These are phyloP conservation scores for Fistulinella prunicolor DNA, from an alignment of 768 basidiomycete genomes.

Conservation along the genomic window DNA sequence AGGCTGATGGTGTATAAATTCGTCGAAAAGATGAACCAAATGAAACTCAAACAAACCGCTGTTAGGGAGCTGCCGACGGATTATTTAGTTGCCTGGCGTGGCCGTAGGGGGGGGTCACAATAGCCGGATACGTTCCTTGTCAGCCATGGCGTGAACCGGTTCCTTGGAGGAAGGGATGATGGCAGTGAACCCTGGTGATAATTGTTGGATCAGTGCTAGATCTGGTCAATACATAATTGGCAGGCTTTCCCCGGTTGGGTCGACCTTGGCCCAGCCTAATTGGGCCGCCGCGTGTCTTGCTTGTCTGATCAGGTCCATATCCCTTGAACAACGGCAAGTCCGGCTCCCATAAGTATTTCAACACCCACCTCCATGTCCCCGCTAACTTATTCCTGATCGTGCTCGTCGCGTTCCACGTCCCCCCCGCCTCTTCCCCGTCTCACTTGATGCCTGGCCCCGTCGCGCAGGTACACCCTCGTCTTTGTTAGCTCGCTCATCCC, in stretches of 20 bases:
- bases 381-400: conserved; percentile 30
- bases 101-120: not conserved
- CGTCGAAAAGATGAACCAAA: conserved; percentile 29
- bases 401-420: conserved; percentile 3
- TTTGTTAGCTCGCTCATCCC: too few species aligned
- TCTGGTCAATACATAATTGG: conserved; percentile 13
- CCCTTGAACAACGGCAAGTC: conserved; percentile 21
- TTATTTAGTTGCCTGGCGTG: conserved; percentile 10
- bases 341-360: conserved; percentile 31
- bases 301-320: conserved; percentile 24
- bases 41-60: conserved; percentile 30
- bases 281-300: conserved; percentile 26
- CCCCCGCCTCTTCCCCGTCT: too few species aligned
- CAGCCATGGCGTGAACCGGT: conserved; percentile 14
- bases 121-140: conserved; percentile 14
- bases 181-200: conserved; percentile 3
- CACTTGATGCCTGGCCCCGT: too few species aligned
- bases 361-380: conserved; percentile 27
- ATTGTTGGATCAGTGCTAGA: conserved; percentile 10
- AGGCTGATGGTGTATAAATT: conserved; percentile 9
- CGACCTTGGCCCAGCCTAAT: conserved; percentile 17
- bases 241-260: conserved; percentile 18
- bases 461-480: too few species aligned
- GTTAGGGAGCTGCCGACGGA: conserved; percentile 25
- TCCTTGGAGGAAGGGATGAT: conserved; percentile 10